Percentiles rank a stretch among this genome's conserved stretches.
These are phyloP conservation scores for Hanseniaspora meyeri DNA, from an alignment of 805 yeast species.

Conservation along the genomic window DNA sequence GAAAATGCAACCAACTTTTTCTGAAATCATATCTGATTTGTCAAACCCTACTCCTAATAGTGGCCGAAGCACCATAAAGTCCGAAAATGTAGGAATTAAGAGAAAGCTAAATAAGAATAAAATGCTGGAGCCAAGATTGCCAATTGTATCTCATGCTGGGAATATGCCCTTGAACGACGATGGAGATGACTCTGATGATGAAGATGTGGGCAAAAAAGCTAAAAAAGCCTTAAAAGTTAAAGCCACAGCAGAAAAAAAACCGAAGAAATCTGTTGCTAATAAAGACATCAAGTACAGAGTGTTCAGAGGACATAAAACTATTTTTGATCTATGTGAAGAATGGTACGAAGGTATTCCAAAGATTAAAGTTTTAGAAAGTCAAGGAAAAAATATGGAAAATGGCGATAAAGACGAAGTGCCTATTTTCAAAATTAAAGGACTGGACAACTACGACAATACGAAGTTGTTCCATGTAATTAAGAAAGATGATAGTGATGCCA, in stretches of 20 bases:
- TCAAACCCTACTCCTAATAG: constrained; percentile 11
- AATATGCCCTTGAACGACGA: not conserved
- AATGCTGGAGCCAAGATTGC: not conserved
- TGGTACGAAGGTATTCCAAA: constrained; percentile 28
- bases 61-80: not conserved
- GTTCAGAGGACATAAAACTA: constrained; percentile 29
- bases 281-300: constrained; percentile 27
- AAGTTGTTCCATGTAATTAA: not conserved
- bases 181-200: not conserved
- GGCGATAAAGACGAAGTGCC: not conserved
- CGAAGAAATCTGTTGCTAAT: constrained; percentile 24
- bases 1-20: constrained; percentile 13
- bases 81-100: not conserved
- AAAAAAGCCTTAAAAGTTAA: not conserved
- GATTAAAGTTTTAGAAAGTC: constrained; percentile 16
- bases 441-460: not conserved
- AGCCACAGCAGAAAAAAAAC: constrained; percentile 17
- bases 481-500: not conserved
- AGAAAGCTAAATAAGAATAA: not conserved
- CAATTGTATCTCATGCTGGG: not conserved
- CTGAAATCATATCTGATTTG: constrained; percentile 13
- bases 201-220: not conserved
- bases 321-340: constrained; percentile 29
- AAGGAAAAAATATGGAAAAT: not conserved
- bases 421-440: not conserved